These are phyloP conservation scores for Alnus glutinosa DNA, from an alignment of 306 rosid species.

Conservation along the genomic window DNA sequence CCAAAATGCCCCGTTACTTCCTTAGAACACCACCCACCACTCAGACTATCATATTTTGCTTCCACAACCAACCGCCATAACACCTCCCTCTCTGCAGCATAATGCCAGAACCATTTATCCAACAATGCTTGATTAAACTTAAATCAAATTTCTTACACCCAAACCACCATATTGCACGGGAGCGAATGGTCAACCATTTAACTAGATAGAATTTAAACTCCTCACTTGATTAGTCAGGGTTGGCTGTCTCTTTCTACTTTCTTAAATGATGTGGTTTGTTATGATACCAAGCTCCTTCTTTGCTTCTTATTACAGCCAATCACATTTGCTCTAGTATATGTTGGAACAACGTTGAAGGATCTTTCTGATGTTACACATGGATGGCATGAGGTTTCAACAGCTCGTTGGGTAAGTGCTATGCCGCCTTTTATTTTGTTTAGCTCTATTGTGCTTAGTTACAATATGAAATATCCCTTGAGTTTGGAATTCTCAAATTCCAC, in stretches of 20 bases:
- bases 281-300: constrained; percentile 17
- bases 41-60: too few relatives aligned
- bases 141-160: too few relatives aligned
- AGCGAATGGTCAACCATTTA: too few relatives aligned
- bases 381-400: constrained; percentile 56
- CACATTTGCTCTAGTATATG: constrained; percentile 52
- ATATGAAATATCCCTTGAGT: not conserved
- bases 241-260: not conserved
- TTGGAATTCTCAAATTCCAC: not conserved
- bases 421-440: constrained; percentile 12
- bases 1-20: too few relatives aligned
- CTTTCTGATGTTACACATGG: constrained; percentile 59
- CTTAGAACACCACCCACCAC: too few relatives aligned
- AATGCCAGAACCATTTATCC: too few relatives aligned
- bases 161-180: too few relatives aligned
- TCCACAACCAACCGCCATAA: too few relatives aligned
- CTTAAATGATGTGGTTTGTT: not conserved
- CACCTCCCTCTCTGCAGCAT: too few relatives aligned
- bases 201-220: too few relatives aligned
- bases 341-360: constrained; percentile 64
- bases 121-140: too few relatives aligned
- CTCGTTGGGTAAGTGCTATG: constrained; percentile 45
- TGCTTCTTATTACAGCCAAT: constrained; percentile 47
- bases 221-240: not conserved
- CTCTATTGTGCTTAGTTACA: not conserved